Conservation (phyloP, 257 asterid species). For the Capsicum baccatum region DNA sequence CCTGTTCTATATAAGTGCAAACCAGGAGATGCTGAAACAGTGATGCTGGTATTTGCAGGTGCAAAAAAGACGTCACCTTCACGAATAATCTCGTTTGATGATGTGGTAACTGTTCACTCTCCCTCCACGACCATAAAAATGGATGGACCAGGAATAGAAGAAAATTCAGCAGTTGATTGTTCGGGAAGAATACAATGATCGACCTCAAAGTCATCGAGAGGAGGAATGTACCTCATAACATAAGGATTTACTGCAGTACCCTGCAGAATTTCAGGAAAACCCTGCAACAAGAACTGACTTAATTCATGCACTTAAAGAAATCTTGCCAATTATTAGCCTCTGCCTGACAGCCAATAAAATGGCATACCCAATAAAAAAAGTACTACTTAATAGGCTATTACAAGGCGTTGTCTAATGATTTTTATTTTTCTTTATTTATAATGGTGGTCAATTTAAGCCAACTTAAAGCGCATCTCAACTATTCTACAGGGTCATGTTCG, state of each 20-base stretch:
- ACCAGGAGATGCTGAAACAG: constrained; percentile 45
- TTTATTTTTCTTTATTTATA: too few species aligned
- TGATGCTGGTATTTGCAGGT: constrained; percentile 59
- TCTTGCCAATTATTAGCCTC: too few species aligned
- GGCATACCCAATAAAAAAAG: too few species aligned
- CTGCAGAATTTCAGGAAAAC: constrained; percentile 64
- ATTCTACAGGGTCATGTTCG: background rate
- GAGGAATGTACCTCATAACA: constrained; percentile 67
- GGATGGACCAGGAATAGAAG: constrained; percentile 72
- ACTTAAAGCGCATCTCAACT: too few species aligned
- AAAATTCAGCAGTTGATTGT: constrained; percentile 52
- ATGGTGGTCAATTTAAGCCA: too few species aligned
- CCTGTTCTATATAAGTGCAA: constrained; percentile 77
- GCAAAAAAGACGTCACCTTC: constrained; percentile 81
- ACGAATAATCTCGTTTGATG: constrained; percentile 42
- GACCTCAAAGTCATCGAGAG: constrained; percentile 91
- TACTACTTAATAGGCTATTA: too few species aligned
- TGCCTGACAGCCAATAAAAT: too few species aligned
- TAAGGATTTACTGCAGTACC: constrained; percentile 66
- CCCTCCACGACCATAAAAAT: constrained; percentile 65
- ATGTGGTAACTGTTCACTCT: constrained; percentile 50
- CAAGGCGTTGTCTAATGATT: too few species aligned
- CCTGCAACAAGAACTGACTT: constrained; percentile 48
- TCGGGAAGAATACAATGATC: constrained; percentile 77
- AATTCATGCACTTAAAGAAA: background rate